A percentile compares a stretch with the other conserved stretches of the same genome.
Conservation (phyloP, 306 rosid species). For the Trifolium subterraneum region DNA sequence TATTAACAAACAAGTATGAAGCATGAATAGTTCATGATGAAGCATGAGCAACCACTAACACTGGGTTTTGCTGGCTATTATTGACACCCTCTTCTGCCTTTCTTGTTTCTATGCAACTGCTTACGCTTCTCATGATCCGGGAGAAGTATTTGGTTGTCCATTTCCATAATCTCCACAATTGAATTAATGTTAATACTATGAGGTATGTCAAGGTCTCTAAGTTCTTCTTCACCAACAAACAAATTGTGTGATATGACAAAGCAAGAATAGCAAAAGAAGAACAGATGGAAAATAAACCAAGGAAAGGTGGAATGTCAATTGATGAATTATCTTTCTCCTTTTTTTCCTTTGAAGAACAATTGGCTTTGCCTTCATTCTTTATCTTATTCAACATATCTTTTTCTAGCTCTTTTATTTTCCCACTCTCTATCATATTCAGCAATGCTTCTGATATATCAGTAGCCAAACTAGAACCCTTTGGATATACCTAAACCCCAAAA, state of each 20-base stretch:
- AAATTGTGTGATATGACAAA: conserved; percentile 22
- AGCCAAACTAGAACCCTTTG: conserved; percentile 35
- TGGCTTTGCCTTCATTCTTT: neutral
- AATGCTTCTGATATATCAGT: conserved; percentile 40
- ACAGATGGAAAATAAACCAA: conserved; percentile 35
- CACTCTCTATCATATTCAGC: conserved; percentile 37
- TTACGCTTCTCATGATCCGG: neutral
- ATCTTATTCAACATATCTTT: conserved; percentile 26
- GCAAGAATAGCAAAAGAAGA: conserved; percentile 24
- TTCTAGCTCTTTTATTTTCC: conserved; percentile 38
- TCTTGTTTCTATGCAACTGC: conserved; percentile 7
- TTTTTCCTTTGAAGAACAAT: conserved; percentile 5
- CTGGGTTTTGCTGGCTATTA: conserved; percentile 24
- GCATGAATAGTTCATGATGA: conserved; percentile 1
- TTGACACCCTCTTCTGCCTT: conserved; percentile 13
- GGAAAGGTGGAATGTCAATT: conserved; percentile 31
- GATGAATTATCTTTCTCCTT: neutral
- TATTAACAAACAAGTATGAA: neutral
- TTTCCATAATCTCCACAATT: conserved; percentile 34
- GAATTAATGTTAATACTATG: neutral
- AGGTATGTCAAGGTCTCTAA: conserved; percentile 27
- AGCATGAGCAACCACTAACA: conserved; percentile 31
- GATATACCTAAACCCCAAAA: conserved; percentile 18
- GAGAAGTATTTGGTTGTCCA: conserved; percentile 19
- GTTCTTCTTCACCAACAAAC: conserved; percentile 19